Conservation (phyloP, 371 early-diverging fungal genomes). For the Mortierella sp. region DNA sequence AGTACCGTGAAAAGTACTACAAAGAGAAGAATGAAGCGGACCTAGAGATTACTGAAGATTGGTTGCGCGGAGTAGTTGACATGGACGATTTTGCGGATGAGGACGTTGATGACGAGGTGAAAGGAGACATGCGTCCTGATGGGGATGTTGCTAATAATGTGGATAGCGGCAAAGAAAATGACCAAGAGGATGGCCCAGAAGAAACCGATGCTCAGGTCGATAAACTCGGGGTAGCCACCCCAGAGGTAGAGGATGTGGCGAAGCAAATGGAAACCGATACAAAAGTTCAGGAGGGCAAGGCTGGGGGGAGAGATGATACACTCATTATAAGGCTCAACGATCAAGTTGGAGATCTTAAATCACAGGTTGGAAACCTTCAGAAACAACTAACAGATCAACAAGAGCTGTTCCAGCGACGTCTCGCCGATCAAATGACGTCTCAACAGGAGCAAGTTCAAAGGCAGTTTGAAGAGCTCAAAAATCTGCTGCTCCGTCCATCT, state of each 20-base stretch:
- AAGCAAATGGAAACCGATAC: no score
- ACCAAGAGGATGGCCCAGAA: neutral
- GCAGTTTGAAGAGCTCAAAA: neutral
- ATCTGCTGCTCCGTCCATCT: neutral
- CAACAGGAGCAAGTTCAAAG: neutral
- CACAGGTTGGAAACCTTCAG: no score
- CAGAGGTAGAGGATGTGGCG: no score
- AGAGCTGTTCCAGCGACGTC: no score
- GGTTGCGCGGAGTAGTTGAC: neutral
- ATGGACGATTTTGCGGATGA: neutral
- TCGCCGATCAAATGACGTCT: no score
- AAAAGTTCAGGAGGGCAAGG: no score
- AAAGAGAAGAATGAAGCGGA: slow-evolving; percentile 1
- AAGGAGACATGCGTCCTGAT: no score
- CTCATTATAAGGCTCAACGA: no score
- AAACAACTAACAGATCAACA: no score
- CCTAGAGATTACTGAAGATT: neutral
- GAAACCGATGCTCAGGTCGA: neutral
- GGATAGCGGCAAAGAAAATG: neutral
- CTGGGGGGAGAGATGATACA: no score
- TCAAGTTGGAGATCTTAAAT: no score
- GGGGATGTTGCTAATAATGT: neutral
- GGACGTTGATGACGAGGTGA: neutral
- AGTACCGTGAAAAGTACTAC: slow-evolving; percentile 9
- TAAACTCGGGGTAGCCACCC: no score